Conservation (phyloP, 352 stramenopile species). For the Phytophthora agathidicida region DNA sequence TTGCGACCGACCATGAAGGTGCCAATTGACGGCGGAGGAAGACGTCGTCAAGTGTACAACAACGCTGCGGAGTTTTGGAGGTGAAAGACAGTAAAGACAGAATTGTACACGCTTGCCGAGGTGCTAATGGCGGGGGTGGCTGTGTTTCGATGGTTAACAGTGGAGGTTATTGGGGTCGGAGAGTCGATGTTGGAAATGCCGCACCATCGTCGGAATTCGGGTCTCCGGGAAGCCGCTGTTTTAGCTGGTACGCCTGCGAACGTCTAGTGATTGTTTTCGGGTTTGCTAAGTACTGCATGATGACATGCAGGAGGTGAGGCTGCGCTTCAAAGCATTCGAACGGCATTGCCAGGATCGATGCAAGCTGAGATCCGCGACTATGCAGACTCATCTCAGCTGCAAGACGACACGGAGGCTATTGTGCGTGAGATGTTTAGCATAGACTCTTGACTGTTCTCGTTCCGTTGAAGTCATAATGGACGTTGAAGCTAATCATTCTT, state of each 20-base stretch:
- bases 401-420: constrained; percentile 34
- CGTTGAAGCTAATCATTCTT: constrained; percentile 3
- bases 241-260: constrained; percentile 21
- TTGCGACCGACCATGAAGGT: constrained; percentile 31
- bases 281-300: not conserved
- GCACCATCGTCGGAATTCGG: not conserved
- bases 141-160: constrained; percentile 7
- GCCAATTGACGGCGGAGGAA: constrained; percentile 32
- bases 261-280: not conserved
- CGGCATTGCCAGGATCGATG: constrained; percentile 18
- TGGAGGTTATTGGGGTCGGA: constrained; percentile 38
- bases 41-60: constrained; percentile 31
- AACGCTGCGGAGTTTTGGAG: constrained; percentile 39
- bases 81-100: constrained; percentile 14
- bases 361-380: constrained; percentile 30
- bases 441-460: constrained; percentile 6
- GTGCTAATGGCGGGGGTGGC: not conserved
- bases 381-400: constrained; percentile 27
- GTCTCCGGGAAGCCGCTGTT: constrained; percentile 7
- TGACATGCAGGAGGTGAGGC: constrained; percentile 23
- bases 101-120: not conserved
- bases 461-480: not conserved
- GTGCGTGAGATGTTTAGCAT: constrained; percentile 35
- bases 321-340: constrained; percentile 30
- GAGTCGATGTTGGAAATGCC: constrained; percentile 25